phyloP scores from a whole-genome alignment of 495 filamentous ascomycete genomes.

The Aspergillus saccharolyticus region DNA sequence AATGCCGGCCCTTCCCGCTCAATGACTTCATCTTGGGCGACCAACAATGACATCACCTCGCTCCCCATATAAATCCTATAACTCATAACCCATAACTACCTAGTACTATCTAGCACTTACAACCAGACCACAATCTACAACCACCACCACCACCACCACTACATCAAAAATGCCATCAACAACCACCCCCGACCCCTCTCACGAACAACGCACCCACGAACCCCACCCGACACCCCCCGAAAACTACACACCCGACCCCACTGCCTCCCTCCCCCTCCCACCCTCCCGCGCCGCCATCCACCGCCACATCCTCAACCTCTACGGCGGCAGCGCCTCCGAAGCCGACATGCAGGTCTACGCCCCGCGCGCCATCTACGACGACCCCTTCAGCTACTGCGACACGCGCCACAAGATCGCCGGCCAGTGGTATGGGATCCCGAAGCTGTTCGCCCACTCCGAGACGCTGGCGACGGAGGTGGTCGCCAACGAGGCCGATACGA shows the following conservation, averaged over 20 bases:
- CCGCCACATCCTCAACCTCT: background rate
- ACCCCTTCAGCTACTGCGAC: slow-evolving; percentile 11
- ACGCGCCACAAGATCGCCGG: slow-evolving; percentile 11
- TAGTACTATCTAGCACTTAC: too few species aligned
- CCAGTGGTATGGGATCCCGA: slow-evolving; percentile 11
- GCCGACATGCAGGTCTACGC: slow-evolving; percentile 7
- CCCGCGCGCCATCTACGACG: slow-evolving; percentile 9
- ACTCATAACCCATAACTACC: too few species aligned
- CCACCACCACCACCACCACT: too few species aligned
- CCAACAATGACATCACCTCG: background rate
- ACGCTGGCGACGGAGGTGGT: slow-evolving; percentile 6
- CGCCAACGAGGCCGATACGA: background rate
- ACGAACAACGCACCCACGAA: background rate
- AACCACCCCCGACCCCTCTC: slow-evolving; percentile 3
- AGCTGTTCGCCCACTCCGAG: slow-evolving; percentile 6
- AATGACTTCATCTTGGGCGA: background rate
- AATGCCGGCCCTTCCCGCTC: too few species aligned
- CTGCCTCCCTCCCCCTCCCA: slow-evolving; percentile 2
- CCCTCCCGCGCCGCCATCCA: background rate
- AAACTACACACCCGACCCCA: slow-evolving; percentile 6
- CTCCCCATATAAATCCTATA: background rate
- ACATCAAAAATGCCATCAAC: background rate
- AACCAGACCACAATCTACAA: too few species aligned
- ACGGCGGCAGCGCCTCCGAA: slow-evolving; percentile 8
- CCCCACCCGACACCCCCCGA: slow-evolving; percentile 6